Base-by-base conservation (phyloP, 805 yeast genomes). In the Saccharomycopsis fibuligera region DNA sequence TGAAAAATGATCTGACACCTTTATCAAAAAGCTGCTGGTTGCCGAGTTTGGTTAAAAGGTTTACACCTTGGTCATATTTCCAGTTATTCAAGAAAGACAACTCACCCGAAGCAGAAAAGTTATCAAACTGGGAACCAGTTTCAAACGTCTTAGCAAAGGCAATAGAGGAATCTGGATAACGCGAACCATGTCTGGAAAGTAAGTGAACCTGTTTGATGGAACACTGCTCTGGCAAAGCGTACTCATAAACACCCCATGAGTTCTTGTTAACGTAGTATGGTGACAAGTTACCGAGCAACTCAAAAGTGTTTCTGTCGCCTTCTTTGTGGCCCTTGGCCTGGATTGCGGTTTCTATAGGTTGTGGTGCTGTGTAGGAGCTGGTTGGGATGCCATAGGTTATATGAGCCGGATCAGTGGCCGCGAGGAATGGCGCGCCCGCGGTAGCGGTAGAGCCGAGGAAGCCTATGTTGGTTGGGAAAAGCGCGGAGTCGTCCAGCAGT, bases 141-240 rank as follows among this genome's bases (percentile, higher is more conserved):
- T 60, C 56, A 23, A 60, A 60, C 3, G 64, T 47, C 1, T 49
- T 48, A 10, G 56, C 50, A 16, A 62, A 55, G 22, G 60, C 65
- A 3, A 70, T 66, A n/a, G 68, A 65, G 2, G 56, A 62, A 2
- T 84, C 74, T 2, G 87, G 88, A 58, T 70, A 84, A 55, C 95
- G 69, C 62, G 86, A 93, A 19, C 91, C 95, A 59, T 87, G 95
- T 59, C 96, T 74, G 56, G 81, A 79, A 45, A 83, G 65, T 21
- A 84, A 64, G 56, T 83, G 88, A 8, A 83, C 86, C 62, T 84
- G 91, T 56, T 76, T 77, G 48, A 81, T 68, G 4, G 63, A 57
- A 62, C 86, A 81, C 40, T 67, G 68, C 6, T 62, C 67, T 39
- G 59, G 57, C 33, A 55, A 45, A 4, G 44, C 52, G 22, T 53